These are phyloP conservation scores for Daldinia childiae DNA, from an alignment of 495 filamentous ascomycete genomes.

Conservation along the genomic window DNA sequence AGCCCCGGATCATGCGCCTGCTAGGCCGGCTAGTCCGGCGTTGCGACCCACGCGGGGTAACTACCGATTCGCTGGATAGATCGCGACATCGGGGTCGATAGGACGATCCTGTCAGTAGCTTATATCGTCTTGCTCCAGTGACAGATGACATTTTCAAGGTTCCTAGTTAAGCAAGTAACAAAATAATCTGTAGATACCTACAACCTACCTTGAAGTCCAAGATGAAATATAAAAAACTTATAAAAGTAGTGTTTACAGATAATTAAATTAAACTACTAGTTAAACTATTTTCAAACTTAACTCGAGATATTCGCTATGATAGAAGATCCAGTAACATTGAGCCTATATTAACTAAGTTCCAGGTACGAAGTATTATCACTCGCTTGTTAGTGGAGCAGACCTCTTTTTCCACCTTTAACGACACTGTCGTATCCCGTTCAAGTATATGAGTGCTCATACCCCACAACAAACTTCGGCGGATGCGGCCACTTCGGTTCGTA, in stretches of 20 bases:
- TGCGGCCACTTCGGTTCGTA: conserved; percentile 26
- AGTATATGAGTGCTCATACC: conserved; percentile 4
- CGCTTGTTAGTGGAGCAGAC: conserved; percentile 2
- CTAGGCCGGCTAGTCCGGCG: conserved; percentile 27
- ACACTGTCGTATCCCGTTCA: conserved; percentile 31
- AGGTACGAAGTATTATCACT: background rate
- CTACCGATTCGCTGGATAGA: conserved; percentile 32
- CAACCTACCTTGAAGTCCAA: background rate
- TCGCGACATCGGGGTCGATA: conserved; percentile 39
- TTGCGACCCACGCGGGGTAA: conserved; percentile 31
- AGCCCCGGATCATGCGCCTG: conserved; percentile 25
- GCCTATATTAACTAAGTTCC: background rate
- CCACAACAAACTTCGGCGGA: conserved; percentile 31
- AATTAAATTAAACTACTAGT: background rate
- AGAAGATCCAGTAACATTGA: background rate
- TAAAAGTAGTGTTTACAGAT: background rate
- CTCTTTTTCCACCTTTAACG: conserved; percentile 13
- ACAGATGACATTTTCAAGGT: background rate
- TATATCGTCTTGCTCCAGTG: background rate
- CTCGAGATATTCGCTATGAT: background rate
- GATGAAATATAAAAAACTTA: background rate
- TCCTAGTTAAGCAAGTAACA: background rate
- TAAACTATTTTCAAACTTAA: background rate
- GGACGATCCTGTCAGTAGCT: conserved; percentile 7
- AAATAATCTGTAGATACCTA: background rate